Evolutionary conservation across 2,329 filamentous ascomycete genomes (phyloP), one percentile per base, ranked within the genome.

Genomic region (Phaeosphaeria sp.): DNA sequence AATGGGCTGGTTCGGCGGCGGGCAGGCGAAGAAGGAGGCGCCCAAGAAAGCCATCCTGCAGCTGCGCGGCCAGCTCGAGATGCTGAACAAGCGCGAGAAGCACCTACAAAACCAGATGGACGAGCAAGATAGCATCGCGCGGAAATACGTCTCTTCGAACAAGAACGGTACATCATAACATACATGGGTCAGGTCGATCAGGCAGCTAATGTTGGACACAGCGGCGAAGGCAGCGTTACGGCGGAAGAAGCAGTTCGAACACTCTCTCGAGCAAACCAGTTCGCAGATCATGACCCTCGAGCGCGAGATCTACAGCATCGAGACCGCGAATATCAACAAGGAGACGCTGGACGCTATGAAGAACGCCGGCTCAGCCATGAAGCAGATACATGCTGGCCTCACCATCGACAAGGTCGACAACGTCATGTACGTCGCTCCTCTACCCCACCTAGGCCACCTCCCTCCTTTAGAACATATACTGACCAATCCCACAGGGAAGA

Each of bases 271-370:
- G 67, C 93, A 97, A 80, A 98, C 94, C 1, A 86, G 87, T 58
- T 87, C 90, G 30, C 94, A 98, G 80, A 96, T 98, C 74, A 87
- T 89, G 70, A 96, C 95, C 21, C 84, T 99, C 45, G 95, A 99
- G 78, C 91, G 93, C 74, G 93, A 99, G 78, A 96, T 98, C 74
- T 95, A 95, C 78, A 90, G 91, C 59, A 98, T 99, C 82, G 95
- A 99, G 80, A 92, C 93, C 48, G 95, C 95, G 61, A 99, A 98
- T 78, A 97, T 99, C 83, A 99, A 99, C 84, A 89, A 94, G 80
- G 93, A 97, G 83, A 99, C 95, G 13, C 84, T 98, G 64, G 87
- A 90, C 67, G 94, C 93, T 7, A 97, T 99, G 93, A 90, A 96
- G 86, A 89, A 89, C 75, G 94, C 95, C 11, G 89, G 91, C 65